Conservation (phyloP, 441 rosid species). For the Isatis lusitanica region DNA sequence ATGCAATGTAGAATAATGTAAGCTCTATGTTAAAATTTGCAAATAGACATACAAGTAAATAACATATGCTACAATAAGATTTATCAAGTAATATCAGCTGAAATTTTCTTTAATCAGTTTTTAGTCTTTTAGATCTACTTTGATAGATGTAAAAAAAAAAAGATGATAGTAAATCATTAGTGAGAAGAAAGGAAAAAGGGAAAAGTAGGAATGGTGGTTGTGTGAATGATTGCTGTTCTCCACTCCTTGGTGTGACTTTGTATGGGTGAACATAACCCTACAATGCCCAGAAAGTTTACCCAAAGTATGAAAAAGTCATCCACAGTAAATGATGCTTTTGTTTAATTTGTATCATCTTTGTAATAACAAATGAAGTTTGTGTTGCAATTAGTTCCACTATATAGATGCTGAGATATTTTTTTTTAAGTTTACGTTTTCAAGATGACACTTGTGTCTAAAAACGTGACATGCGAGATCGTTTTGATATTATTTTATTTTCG, state of each 20-base stretch:
- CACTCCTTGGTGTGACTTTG: slow-evolving; percentile 38
- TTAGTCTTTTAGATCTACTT: background rate
- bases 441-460: too few species aligned
- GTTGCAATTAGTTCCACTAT: background rate
- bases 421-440: background rate
- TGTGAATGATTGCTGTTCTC: slow-evolving; percentile 74
- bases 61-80: slow-evolving; percentile 17
- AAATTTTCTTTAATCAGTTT: background rate
- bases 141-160: background rate
- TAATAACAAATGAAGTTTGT: background rate
- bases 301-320: slow-evolving; percentile 15
- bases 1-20: background rate
- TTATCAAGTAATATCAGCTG: slow-evolving; percentile 10
- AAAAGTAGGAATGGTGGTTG: slow-evolving; percentile 39
- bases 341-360: background rate
- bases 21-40: background rate
- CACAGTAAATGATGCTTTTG: slow-evolving; percentile 10
- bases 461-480: background rate
- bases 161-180: slow-evolving; percentile 27
- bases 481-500: background rate
- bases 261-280: slow-evolving; percentile 37
- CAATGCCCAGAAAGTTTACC: slow-evolving; percentile 25
- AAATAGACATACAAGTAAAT: background rate
- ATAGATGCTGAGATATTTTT: background rate
- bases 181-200: slow-evolving; percentile 23